Evolutionary conservation across 2,329 filamentous ascomycete species (phyloP).

Genomic region (Diplodia corticola): DNA sequence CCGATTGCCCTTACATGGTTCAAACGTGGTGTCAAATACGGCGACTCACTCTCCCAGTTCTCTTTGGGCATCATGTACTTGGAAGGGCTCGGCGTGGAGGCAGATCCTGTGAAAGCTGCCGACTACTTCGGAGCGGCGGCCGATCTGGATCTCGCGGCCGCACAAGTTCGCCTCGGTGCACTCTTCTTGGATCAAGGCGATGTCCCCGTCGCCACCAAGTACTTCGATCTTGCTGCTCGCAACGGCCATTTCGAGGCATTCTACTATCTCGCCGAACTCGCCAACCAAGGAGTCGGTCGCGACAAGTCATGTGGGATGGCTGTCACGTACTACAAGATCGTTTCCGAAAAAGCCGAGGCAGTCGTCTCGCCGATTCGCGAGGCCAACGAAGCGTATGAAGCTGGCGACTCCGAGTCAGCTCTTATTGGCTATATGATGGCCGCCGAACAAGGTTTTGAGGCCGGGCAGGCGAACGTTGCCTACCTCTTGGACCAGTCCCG

Average conservation of each 20-base stretch:
- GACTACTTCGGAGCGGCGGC: slow-evolving; percentile 76
- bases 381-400: slow-evolving; percentile 78
- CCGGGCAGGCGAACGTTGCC: slow-evolving; percentile 85
- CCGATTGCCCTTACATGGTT: slow-evolving; percentile 80
- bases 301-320: slow-evolving; percentile 78
- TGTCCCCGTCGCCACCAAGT: slow-evolving; percentile 73
- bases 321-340: slow-evolving; percentile 81
- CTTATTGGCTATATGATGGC: slow-evolving; percentile 82
- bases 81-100: slow-evolving; percentile 70
- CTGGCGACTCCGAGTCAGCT: slow-evolving; percentile 76
- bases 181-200: slow-evolving; percentile 89
- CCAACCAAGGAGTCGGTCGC: slow-evolving; percentile 74
- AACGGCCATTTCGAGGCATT: slow-evolving; percentile 85
- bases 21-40: slow-evolving; percentile 70
- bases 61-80: slow-evolving; percentile 81
- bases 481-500: slow-evolving; percentile 73
- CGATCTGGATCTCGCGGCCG: slow-evolving; percentile 76
- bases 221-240: slow-evolving; percentile 82
- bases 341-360: slow-evolving; percentile 85
- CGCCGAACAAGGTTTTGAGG: slow-evolving; percentile 89
- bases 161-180: slow-evolving; percentile 79
- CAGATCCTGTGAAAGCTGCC: slow-evolving; percentile 70
- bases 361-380: slow-evolving; percentile 80
- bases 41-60: slow-evolving; percentile 82
- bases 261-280: slow-evolving; percentile 89